Conservation (phyloP, 345 rosid genomes). For the Mallotus nudiflorus region DNA sequence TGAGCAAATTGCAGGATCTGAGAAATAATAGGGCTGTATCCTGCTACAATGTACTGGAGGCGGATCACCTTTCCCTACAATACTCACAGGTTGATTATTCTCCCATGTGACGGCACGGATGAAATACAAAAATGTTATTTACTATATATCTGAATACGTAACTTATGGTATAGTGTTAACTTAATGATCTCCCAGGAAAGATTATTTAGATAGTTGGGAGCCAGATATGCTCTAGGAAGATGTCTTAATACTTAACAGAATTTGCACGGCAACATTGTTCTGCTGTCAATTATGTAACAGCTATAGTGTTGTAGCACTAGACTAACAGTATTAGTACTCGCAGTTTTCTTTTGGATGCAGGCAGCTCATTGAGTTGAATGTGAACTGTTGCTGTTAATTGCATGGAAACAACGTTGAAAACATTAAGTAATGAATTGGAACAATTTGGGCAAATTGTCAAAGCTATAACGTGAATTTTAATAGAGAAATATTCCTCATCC, state of each 20-base stretch:
- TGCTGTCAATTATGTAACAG: slow-evolving; percentile 20
- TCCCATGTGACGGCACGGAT: slow-evolving; percentile 10
- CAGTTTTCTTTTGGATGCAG: background rate
- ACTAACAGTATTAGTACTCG: background rate
- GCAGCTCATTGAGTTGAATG: background rate
- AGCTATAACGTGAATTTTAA: too few species aligned
- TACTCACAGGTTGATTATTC: slow-evolving; percentile 17
- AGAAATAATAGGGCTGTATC: background rate
- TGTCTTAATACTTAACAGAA: background rate
- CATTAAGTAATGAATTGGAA: background rate
- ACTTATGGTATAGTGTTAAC: slow-evolving; percentile 3
- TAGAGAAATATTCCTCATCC: too few species aligned
- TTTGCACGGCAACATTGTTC: background rate
- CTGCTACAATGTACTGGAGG: slow-evolving; percentile 10
- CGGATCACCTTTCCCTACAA: background rate
- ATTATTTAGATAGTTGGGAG: slow-evolving; percentile 38
- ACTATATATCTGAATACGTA: background rate
- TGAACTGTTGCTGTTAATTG: background rate
- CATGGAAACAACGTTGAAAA: background rate
- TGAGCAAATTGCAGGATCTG: slow-evolving; percentile 17
- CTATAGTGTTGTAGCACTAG: background rate
- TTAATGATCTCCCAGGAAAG: slow-evolving; percentile 30
- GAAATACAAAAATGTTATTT: background rate
- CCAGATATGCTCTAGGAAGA: slow-evolving; percentile 12
- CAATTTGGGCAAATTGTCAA: too few species aligned